These are phyloP conservation scores for Saccharum hybrid DNA, from an alignment of 202 grass and related monocot genomes.

Conservation along the genomic window DNA sequence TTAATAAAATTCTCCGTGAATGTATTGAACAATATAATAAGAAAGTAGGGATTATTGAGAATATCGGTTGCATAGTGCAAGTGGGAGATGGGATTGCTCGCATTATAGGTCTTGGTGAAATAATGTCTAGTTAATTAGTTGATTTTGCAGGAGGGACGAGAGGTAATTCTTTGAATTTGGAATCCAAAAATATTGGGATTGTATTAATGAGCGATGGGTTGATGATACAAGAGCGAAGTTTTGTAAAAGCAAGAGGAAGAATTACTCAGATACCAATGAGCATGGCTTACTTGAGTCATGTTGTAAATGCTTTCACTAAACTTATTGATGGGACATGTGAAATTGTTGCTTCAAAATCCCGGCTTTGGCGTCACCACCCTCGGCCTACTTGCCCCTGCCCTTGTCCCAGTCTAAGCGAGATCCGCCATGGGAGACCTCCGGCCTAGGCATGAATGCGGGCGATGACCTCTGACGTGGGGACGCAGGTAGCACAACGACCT, in stretches of 20 bases:
- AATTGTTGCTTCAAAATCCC: no score
- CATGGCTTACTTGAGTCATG: neutral
- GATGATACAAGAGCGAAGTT: neutral
- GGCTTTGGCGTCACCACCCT: no score
- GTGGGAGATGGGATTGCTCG: neutral
- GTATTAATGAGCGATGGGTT: neutral
- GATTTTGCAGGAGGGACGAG: neutral
- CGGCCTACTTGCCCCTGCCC: no score
- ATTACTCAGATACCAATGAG: neutral
- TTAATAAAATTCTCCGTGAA: no score
- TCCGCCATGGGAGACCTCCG: no score
- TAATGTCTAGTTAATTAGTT: neutral
- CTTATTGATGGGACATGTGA: neutral
- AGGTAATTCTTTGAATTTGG: neutral
- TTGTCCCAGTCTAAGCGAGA: neutral
- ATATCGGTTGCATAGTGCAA: no score
- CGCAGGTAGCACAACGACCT: neutral
- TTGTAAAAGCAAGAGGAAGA: neutral
- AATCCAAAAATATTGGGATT: neutral
- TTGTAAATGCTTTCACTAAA: neutral
- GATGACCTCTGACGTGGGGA: no score
- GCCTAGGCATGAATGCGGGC: neutral
- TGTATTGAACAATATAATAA: neutral
- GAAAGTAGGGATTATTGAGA: neutral
- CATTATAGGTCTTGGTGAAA: neutral